phyloP scores from a whole-genome alignment of 2,329 filamentous ascomycete genomes.

The Pseudogymnoascus sp. region DNA sequence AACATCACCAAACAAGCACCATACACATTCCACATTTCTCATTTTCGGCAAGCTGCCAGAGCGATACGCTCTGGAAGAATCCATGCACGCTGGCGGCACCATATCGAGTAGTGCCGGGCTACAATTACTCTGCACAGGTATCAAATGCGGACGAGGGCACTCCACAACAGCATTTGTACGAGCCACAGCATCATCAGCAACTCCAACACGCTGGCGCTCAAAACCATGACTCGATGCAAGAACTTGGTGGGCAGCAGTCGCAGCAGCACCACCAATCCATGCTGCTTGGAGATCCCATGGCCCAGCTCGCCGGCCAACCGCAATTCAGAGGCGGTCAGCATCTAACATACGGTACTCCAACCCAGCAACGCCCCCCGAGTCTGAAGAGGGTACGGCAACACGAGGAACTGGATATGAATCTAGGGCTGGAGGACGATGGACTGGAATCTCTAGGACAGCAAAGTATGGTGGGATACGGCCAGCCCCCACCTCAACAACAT shows the following conservation, averaged over 20 bases:
- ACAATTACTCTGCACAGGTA: conserved; percentile 65
- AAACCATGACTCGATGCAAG: conserved; percentile 25
- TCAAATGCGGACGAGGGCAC: conserved; percentile 57
- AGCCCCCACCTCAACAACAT: conserved; percentile 34
- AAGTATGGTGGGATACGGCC: conserved; percentile 39
- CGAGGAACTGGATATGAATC: conserved; percentile 46
- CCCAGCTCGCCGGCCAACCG: conserved; percentile 40
- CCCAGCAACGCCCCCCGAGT: conserved; percentile 26
- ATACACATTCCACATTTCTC: conserved; percentile 38
- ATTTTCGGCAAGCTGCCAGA: conserved; percentile 62
- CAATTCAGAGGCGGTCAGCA: conserved; percentile 45
- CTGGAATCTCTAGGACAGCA: conserved; percentile 49
- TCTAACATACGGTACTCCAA: conserved; percentile 36
- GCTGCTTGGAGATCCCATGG: conserved; percentile 49
- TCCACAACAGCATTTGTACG: conserved; percentile 58
- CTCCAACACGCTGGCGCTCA: conserved; percentile 28
- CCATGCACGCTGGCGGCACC: conserved; percentile 68
- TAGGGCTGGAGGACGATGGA: conserved; percentile 35
- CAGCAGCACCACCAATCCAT: conserved; percentile 45
- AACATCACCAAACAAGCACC: conserved; percentile 22
- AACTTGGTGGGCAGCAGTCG: conserved; percentile 40
- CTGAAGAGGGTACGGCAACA: conserved; percentile 45
- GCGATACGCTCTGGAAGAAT: conserved; percentile 70
- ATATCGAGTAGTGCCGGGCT: conserved; percentile 62
- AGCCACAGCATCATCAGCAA: conserved; percentile 36